Conservation (phyloP, 106 monocot species). For the Allium fistulosum region DNA sequence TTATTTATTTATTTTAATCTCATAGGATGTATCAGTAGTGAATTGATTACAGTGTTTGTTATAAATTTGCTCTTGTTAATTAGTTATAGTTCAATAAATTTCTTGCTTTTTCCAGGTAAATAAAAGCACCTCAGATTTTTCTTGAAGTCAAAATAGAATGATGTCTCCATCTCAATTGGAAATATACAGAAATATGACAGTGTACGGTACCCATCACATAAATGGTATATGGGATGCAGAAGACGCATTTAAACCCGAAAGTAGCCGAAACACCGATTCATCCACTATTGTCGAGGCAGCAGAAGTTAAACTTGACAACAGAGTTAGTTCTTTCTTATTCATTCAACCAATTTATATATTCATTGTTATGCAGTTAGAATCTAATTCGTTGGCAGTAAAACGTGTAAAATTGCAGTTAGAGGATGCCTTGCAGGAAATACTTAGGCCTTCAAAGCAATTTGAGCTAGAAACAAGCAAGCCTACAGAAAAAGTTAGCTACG, state of each 20-base stretch:
- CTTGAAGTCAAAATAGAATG: slow-evolving; percentile 35
- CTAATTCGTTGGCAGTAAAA: background rate
- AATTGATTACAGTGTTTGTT: too few species aligned
- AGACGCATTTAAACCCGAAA: slow-evolving; percentile 35
- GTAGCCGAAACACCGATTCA: slow-evolving; percentile 30
- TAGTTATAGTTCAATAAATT: too few species aligned
- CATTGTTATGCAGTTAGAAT: background rate
- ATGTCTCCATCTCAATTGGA: slow-evolving; percentile 34
- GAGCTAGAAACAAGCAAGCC: slow-evolving; percentile 44
- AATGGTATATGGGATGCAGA: slow-evolving; percentile 18
- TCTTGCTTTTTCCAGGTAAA: background rate
- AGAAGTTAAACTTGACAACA: slow-evolving; percentile 24
- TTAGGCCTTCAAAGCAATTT: slow-evolving; percentile 17
- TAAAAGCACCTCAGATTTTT: background rate
- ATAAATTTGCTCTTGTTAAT: too few species aligned
- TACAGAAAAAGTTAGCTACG: slow-evolving; percentile 28
- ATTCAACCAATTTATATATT: background rate
- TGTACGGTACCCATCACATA: slow-evolving; percentile 33
- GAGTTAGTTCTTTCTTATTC: slow-evolving; percentile 12
- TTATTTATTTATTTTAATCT: too few species aligned
- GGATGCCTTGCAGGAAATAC: slow-evolving; percentile 21
- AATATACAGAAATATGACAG: slow-evolving; percentile 28
- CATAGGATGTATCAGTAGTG: too few species aligned
- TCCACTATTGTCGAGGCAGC: slow-evolving; percentile 28
- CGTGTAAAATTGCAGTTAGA: slow-evolving; percentile 15